Conservation (phyloP, 129 eudicot species). For the Lactuca sativa region DNA sequence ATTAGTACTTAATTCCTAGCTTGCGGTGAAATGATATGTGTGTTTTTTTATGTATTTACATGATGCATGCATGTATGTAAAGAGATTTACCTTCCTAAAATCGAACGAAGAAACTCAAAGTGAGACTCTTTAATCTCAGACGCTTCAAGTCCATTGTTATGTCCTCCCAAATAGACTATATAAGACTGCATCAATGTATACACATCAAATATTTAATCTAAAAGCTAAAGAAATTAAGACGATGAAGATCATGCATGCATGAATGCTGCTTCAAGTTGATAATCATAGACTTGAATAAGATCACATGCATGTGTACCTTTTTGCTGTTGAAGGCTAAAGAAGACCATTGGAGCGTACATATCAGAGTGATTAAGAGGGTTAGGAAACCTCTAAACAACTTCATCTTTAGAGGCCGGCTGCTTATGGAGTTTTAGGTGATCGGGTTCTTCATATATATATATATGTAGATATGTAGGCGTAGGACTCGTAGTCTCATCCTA, state of each 20-base stretch:
- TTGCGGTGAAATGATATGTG: background rate
- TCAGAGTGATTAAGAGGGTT: conserved; percentile 13
- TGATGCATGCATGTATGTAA: too few species aligned
- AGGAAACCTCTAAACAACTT: conserved; percentile 16
- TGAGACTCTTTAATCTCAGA: conserved; percentile 44
- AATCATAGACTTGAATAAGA: background rate
- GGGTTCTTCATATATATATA: background rate
- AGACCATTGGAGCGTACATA: conserved; percentile 10
- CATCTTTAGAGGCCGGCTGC: conserved; percentile 14
- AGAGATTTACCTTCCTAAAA: conserved; percentile 52
- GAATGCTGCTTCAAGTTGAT: background rate
- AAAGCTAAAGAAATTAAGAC: background rate
- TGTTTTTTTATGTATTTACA: background rate
- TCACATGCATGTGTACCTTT: conserved; percentile 10
- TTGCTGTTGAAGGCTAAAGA: conserved; percentile 19
- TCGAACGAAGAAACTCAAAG: conserved; percentile 46
- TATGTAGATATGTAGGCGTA: background rate
- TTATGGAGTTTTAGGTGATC: background rate
- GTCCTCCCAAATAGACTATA: conserved; percentile 75
- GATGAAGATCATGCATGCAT: background rate
- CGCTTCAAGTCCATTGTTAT: conserved; percentile 40
- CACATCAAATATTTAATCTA: background rate
- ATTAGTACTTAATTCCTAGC: too few species aligned
- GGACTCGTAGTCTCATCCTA: background rate
- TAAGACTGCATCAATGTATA: conserved; percentile 44